Percentiles rank a stretch among this genome's conserved stretches.
phyloP scores from a whole-genome alignment of 2,329 filamentous ascomycete species.

The Diaporthe australafricana region DNA sequence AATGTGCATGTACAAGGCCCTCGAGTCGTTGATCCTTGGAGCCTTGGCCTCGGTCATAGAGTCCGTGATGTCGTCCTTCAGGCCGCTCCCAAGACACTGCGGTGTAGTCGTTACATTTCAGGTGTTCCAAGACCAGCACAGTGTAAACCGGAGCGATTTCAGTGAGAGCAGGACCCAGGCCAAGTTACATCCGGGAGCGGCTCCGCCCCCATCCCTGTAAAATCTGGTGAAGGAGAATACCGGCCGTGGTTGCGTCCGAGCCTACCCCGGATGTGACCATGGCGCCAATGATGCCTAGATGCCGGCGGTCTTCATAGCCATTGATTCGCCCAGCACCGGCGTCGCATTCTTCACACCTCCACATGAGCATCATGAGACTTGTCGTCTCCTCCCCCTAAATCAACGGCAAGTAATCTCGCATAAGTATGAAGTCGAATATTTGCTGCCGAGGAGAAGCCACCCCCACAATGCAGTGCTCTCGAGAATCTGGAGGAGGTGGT shows the following conservation, averaged over 20 bases:
- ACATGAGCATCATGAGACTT: not conserved
- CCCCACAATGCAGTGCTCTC: not conserved
- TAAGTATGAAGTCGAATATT: not conserved
- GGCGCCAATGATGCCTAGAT: not conserved
- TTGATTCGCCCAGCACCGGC: not conserved
- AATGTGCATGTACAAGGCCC: not conserved
- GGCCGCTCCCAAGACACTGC: not conserved
- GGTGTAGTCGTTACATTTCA: not conserved
- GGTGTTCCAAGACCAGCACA: not conserved
- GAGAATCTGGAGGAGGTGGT: not conserved
- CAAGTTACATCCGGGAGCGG: slow-evolving; percentile 10
- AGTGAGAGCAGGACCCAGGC: not conserved
- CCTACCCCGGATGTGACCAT: slow-evolving; percentile 5
- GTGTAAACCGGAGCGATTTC: not conserved
- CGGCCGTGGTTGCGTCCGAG: slow-evolving; percentile 19
- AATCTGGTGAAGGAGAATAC: not conserved
- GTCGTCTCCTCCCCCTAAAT: not conserved
- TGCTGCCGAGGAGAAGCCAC: not conserved
- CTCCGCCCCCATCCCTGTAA: not conserved
- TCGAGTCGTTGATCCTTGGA: not conserved
- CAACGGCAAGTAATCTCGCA: not conserved
- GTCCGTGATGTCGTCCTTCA: not conserved
- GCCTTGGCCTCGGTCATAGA: slow-evolving; percentile 18
- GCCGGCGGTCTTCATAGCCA: not conserved
- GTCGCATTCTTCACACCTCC: not conserved